A percentile compares a stretch with the other conserved stretches of the same genome.
Conservation (phyloP, 2,329 filamentous ascomycete species). For the Rutstroemia sp. region DNA sequence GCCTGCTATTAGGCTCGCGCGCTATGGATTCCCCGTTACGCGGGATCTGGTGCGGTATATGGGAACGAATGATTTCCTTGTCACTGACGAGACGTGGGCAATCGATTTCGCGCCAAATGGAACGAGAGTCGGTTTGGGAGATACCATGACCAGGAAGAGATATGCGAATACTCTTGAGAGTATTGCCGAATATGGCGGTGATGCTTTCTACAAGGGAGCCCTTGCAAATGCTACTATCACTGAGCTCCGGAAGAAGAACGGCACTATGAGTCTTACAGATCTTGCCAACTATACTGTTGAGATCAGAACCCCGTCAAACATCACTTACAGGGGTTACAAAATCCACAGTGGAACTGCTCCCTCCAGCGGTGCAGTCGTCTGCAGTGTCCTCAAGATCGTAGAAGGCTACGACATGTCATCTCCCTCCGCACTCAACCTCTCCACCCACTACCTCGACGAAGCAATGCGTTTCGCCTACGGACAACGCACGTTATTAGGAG, state of each 20-base stretch:
- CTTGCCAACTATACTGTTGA: conserved; percentile 65
- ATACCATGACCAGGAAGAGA: conserved; percentile 71
- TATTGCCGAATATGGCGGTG: conserved; percentile 65
- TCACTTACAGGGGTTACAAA: conserved; percentile 62
- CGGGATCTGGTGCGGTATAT: conserved; percentile 58
- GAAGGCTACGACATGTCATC: conserved; percentile 64
- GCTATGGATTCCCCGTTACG: conserved; percentile 53
- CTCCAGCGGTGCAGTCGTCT: conserved; percentile 66
- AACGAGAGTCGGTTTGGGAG: conserved; percentile 60
- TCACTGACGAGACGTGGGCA: conserved; percentile 72
- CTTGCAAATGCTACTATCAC: conserved; percentile 69
- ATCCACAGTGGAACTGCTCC: conserved; percentile 67
- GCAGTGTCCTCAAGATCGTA: conserved; percentile 70
- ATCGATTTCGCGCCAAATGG: conserved; percentile 84
- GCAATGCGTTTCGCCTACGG: conserved; percentile 62
- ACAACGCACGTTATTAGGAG: conserved; percentile 52
- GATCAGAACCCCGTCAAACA: conserved; percentile 53
- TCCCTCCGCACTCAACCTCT: conserved; percentile 46
- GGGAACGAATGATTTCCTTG: conserved; percentile 54
- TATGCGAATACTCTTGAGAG: conserved; percentile 74
- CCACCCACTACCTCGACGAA: conserved; percentile 60
- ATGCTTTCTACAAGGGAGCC: conserved; percentile 66
- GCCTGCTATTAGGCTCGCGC: conserved; percentile 52
- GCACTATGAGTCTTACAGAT: conserved; percentile 81
- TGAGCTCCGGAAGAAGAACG: conserved; percentile 59